Base-by-base conservation (phyloP, 1,284 basidiomycete species). In the Peniophora sp. region DNA sequence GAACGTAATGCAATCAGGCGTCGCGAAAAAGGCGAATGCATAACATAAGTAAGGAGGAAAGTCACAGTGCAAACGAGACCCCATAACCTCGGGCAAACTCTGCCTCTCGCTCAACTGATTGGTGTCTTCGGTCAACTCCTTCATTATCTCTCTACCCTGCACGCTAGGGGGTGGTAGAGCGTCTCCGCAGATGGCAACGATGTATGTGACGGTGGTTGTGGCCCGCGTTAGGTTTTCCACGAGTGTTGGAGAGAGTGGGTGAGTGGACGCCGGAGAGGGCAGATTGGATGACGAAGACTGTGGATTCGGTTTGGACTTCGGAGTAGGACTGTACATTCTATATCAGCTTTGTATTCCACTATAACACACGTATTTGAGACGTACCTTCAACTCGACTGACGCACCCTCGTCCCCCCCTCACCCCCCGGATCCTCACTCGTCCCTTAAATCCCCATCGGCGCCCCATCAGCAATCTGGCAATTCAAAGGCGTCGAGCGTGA, bases 211-310 rank as follows among this genome's bases (percentile, higher is more conserved):
- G 61, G 98, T 97, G 23, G 95, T 97, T 63, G 98, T 97, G 64
- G 99, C 98, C 66, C 97, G 91, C 14, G 93, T 93, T 47, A 99
- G 70, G 67, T 97, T 92, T 66, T 98, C 94, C 70, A 85, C 91
- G 47, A 99, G 73, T 23, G 87, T 86, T 2, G 89, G 82, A 8
- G 9, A 91, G 88, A n/a, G 86, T 90, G 11, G 92, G 92, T 51
- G 86, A 91, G 48, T 97, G 88, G 54, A 99, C 95, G 44, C 92
- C 90, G 2, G 93, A 93, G 9, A 99, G 79, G 14, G 99, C 87
- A 55, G 84, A 88, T 65, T 98, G 96, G 60, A 99, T 99, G n/a
- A 92, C 89, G 59, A 92, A 92, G 42, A 98, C 92, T 57, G 99
- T 94, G 5, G 88, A 83, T 59, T 97, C 93, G 0, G 94, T 97